Conservation (phyloP, 2,329 filamentous ascomycete species). For the Botrytis fragariae region DNA sequence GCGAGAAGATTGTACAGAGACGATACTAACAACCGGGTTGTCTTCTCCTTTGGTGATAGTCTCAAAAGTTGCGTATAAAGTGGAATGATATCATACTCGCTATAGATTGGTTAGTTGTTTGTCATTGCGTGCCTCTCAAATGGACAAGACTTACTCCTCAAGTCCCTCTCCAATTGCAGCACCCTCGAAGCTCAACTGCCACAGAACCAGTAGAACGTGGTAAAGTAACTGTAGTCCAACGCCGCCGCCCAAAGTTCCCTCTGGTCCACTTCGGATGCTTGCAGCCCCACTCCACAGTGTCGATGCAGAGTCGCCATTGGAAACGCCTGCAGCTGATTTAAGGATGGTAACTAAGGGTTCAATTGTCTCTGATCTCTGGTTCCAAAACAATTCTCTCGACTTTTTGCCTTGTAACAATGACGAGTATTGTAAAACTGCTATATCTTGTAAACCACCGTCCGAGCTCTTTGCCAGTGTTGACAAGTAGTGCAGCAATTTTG, state of each 20-base stretch:
- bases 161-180: constrained; percentile 70
- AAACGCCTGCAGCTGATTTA: constrained; percentile 71
- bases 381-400: constrained; percentile 84
- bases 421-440: constrained; percentile 90
- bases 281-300: constrained; percentile 60
- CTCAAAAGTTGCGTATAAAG: constrained; percentile 91
- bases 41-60: constrained; percentile 96
- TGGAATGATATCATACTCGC: constrained; percentile 88
- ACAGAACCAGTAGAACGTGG: constrained; percentile 87
- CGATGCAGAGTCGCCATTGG: constrained; percentile 60
- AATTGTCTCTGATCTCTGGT: constrained; percentile 81
- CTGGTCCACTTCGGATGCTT: constrained; percentile 57
- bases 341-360: constrained; percentile 80
- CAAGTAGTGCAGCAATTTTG: constrained; percentile 81
- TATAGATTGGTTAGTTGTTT: constrained; percentile 44
- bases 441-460: constrained; percentile 90
- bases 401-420: constrained; percentile 72
- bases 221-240: constrained; percentile 92
- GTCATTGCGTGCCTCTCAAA: not conserved
- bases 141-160: constrained; percentile 65
- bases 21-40: constrained; percentile 83
- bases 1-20: constrained; percentile 84
- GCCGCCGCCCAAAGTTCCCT: constrained; percentile 68
- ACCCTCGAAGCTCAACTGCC: constrained; percentile 96
- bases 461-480: constrained; percentile 78